phyloP scores from a whole-genome alignment of 352 stramenopile genomes.

The Phytophthora sojae region DNA sequence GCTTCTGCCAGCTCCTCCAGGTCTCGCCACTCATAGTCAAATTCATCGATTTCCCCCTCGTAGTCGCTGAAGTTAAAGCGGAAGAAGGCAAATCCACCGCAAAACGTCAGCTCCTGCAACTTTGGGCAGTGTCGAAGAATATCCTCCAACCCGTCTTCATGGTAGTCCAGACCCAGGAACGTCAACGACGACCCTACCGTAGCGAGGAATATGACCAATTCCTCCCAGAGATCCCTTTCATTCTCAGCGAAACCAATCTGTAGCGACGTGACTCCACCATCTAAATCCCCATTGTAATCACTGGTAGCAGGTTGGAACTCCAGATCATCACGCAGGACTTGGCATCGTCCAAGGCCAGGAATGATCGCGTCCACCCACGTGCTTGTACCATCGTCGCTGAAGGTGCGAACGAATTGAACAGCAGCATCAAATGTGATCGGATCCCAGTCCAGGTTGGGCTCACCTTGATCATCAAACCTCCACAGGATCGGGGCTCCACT shows the following conservation, averaged over 20 bases:
- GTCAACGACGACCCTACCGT: not conserved
- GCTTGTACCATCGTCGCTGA: not conserved
- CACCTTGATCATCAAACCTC: not conserved
- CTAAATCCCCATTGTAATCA: too few relatives aligned
- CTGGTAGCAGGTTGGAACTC: not conserved
- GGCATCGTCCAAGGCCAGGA: slow-evolving; percentile 4
- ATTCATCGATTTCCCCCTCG: not conserved
- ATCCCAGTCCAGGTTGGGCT: not conserved
- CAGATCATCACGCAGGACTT: slow-evolving; percentile 7
- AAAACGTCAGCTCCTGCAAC: not conserved
- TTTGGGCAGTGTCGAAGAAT: not conserved
- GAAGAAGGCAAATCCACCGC: not conserved
- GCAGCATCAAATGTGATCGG: not conserved
- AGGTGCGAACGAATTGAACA: not conserved
- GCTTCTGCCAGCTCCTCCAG: not conserved
- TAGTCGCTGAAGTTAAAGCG: not conserved
- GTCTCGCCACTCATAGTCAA: not conserved
- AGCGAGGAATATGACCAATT: not conserved
- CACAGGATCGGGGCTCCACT: not conserved
- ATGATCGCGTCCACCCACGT: slow-evolving; percentile 5
- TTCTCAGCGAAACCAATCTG: not conserved
- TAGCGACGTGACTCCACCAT: not conserved
- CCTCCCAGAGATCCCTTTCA: not conserved
- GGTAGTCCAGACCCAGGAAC: not conserved
- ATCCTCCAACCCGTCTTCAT: not conserved